These are phyloP conservation scores for Gentiana straminea DNA, from an alignment of 257 asterid genomes.

Conservation along the genomic window DNA sequence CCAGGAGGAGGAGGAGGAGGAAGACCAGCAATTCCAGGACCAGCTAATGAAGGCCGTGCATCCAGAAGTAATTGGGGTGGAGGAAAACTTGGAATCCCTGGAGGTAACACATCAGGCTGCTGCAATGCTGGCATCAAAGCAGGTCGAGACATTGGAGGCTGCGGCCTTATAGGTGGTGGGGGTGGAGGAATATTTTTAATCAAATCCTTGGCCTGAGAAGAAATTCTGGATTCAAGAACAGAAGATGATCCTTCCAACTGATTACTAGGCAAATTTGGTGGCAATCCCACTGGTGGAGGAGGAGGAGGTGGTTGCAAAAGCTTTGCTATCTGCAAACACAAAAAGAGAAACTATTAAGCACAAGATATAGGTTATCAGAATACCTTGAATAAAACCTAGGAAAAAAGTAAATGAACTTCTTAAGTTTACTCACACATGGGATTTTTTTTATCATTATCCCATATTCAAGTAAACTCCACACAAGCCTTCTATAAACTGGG, in stretches of 20 bases:
- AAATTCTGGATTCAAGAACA: slow-evolving; percentile 42
- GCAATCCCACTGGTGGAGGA: slow-evolving; percentile 34
- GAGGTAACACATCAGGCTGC: slow-evolving; percentile 53
- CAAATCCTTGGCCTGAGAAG: slow-evolving; percentile 38
- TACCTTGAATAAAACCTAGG: slow-evolving; percentile 11
- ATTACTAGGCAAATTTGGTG: slow-evolving; percentile 21
- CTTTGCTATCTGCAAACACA: slow-evolving; percentile 31
- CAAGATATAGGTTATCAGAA: slow-evolving; percentile 15
- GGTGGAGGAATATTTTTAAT: slow-evolving; percentile 68
- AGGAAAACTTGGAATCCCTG: slow-evolving; percentile 54
- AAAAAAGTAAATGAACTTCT: no score
- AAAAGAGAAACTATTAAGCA: background rate
- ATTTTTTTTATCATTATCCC: no score
- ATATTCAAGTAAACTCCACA: no score
- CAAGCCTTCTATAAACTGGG: no score
- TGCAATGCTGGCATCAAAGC: slow-evolving; percentile 41
- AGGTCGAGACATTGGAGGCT: slow-evolving; percentile 49
- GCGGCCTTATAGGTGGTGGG: slow-evolving; percentile 61
- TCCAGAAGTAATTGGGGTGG: slow-evolving; percentile 82
- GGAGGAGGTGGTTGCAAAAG: slow-evolving; percentile 73
- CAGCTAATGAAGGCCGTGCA: slow-evolving; percentile 41
- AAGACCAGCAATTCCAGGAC: slow-evolving; percentile 58
- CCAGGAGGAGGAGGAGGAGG: slow-evolving; percentile 70
- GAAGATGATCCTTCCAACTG: slow-evolving; percentile 47
- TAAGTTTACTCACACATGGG: no score